These are phyloP conservation scores for Lactifluus hygrophoroides DNA, from an alignment of 768 basidiomycete genomes.

Conservation along the genomic window DNA sequence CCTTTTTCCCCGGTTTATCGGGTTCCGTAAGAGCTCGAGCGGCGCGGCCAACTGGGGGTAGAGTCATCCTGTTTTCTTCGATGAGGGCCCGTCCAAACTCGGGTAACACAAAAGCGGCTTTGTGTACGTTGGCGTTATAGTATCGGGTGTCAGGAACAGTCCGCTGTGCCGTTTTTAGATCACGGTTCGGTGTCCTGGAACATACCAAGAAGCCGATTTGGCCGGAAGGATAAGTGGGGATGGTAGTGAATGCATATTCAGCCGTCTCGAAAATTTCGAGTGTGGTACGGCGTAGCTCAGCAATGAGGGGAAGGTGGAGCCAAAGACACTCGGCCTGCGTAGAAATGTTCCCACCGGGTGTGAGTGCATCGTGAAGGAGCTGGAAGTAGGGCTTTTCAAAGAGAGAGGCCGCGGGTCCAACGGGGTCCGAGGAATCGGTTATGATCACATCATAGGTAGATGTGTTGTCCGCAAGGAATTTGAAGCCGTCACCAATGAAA, in stretches of 20 bases:
- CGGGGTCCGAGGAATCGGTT: constrained; percentile 97
- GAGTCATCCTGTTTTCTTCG: constrained; percentile 60
- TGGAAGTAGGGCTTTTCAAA: constrained; percentile 98
- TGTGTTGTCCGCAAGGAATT: constrained; percentile 85
- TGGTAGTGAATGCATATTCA: constrained; percentile 92
- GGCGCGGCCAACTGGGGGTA: constrained; percentile 67
- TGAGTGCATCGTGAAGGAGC: constrained; percentile 82
- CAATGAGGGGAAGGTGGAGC: constrained; percentile 86
- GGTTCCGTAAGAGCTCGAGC: constrained; percentile 36
- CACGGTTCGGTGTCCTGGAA: constrained; percentile 63
- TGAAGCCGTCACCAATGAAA: constrained; percentile 91
- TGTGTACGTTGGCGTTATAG: constrained; percentile 79
- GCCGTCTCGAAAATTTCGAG: constrained; percentile 66
- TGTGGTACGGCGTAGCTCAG: constrained; percentile 60
- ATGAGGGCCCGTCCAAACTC: constrained; percentile 77
- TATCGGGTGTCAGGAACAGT: constrained; percentile 66
- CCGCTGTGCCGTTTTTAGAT: constrained; percentile 66
- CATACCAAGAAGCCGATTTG: constrained; percentile 94
- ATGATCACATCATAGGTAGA: constrained; percentile 94
- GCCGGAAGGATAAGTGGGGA: constrained; percentile 97
- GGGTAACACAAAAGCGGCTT: constrained; percentile 81
- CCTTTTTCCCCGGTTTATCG: constrained; percentile 51
- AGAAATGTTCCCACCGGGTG: constrained; percentile 85
- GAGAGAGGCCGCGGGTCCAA: constrained; percentile 87
- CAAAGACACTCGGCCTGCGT: constrained; percentile 96